Base-by-base conservation (phyloP, 352 stramenopile species). In the Phytophthora citricola region DNA sequence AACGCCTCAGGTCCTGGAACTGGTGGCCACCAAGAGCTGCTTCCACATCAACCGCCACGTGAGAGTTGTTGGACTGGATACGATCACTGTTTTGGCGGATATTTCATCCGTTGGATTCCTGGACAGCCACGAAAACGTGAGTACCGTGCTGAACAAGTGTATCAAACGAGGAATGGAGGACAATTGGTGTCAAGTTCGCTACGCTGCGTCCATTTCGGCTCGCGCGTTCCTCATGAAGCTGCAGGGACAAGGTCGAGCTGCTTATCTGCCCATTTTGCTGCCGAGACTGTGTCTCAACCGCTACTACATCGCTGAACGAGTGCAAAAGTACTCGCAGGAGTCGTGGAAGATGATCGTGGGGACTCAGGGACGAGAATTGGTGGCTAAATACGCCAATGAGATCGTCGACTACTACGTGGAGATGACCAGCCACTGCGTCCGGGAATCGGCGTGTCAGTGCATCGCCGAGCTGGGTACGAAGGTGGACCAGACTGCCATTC, bases 101-200 rank as follows among this genome's bases (percentile, higher is more conserved):
- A 70, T 68, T 31, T 70, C 79, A 9, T 79, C 84, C 1, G 29
- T 63, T 0, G 73, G 75, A 7, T 91, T 89, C 27, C 43, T 92
- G 1, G 81, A 89, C 0, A 24, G 63, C 1, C 73, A 91, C 14
- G 66, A 63, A 10, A 56, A 36, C 15, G 71, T 92, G 47, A 79
- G 71, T 9, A 79, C 92, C 41, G 60, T 67, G 0, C 14, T 91
- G 24, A 75, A 68, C 73, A 85, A 87, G 68, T 93, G 83, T 46
- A 83, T 93, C 40, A 69, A 89, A 39, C 82, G 85, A 20, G 89
- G 87, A 24, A 81, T 99, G 71, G 87, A 97, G 27, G 96, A 99
- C 76, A 99, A 99, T 76, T 99, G 97, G 97, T 98, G 90, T 63
- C 96, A 99, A 70, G 97, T 99, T 38, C 89, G 97, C 4, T 98